Evolutionary conservation across 768 basidiomycete genomes (phyloP).

Genomic region (Boletus insuetus): DNA sequence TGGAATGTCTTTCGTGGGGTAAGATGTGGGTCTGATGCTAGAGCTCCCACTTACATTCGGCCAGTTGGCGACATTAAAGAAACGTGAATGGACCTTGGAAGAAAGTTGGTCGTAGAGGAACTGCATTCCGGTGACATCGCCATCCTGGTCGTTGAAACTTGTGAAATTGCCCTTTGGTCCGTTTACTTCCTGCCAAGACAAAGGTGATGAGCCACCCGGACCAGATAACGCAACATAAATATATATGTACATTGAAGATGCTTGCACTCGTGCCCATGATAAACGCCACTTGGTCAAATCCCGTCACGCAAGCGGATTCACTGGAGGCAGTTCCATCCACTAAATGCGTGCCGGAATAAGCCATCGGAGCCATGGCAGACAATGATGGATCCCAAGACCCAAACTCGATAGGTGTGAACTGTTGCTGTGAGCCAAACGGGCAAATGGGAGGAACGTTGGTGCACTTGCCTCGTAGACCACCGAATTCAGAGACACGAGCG

Average conservation of each 20-base stretch:
- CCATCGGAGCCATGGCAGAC: conserved; percentile 65
- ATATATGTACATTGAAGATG: conserved; percentile 53
- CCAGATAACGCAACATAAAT: neutral
- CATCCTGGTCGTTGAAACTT: conserved; percentile 9
- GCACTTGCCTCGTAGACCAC: conserved; percentile 56
- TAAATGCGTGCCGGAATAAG: conserved; percentile 64
- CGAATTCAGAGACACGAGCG: conserved; percentile 38
- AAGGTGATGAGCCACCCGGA: neutral
- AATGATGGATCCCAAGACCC: conserved; percentile 73
- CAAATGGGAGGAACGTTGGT: conserved; percentile 8
- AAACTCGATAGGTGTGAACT: conserved; percentile 65
- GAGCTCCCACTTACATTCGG: conserved; percentile 43
- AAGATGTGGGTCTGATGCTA: neutral
- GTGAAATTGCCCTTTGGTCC: conserved; percentile 37
- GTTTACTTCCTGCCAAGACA: conserved; percentile 48
- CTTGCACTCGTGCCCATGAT: conserved; percentile 74
- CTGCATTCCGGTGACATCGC: conserved; percentile 33
- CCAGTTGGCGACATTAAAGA: conserved; percentile 66
- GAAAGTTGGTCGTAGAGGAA: conserved; percentile 48
- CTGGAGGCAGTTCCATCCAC: conserved; percentile 54
- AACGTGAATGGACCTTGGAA: conserved; percentile 45
- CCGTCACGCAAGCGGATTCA: conserved; percentile 60
- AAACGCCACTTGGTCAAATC: conserved; percentile 74
- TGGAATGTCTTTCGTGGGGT: conserved; percentile 42
- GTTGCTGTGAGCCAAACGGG: conserved; percentile 1